A percentile compares a stretch with the other conserved stretches of the same genome.
phyloP scores from a whole-genome alignment of 768 basidiomycete species.

The Omphalotus guepiniiformis region DNA sequence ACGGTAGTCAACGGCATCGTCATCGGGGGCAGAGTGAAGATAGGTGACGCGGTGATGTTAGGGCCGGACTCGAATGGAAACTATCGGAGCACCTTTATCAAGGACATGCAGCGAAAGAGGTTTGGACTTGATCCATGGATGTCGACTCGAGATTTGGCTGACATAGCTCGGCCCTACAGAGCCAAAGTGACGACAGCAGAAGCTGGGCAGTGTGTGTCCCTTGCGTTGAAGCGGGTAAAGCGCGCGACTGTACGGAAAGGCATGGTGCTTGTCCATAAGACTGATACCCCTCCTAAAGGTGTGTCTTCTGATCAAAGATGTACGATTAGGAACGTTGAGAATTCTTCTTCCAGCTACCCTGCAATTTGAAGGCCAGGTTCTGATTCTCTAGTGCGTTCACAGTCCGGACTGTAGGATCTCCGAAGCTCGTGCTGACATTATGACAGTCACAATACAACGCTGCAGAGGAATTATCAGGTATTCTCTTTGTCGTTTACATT shows the following conservation, averaged over 20 bases:
- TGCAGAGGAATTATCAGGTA: conserved; percentile 91
- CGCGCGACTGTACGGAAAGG: conserved; percentile 84
- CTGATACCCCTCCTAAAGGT: conserved; percentile 77
- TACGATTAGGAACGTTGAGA: background rate
- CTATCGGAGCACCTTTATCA: conserved; percentile 74
- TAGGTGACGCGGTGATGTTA: conserved; percentile 77
- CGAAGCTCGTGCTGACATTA: conserved; percentile 8
- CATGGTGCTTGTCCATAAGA: conserved; percentile 86
- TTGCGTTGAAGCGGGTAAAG: conserved; percentile 87
- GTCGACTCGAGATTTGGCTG: background rate
- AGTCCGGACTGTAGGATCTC: background rate
- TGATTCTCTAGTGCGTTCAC: conserved; percentile 81
- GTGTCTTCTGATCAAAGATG: no score
- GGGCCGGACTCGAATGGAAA: conserved; percentile 94
- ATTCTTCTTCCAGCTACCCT: conserved; percentile 50
- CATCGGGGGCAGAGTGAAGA: conserved; percentile 68
- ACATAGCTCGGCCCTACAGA: no score
- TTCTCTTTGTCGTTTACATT: conserved; percentile 11
- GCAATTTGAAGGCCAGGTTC: conserved; percentile 89
- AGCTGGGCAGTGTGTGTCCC: conserved; percentile 92
- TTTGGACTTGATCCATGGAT: conserved; percentile 21
- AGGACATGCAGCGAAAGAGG: conserved; percentile 94
- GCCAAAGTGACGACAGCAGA: conserved; percentile 82
- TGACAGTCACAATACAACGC: conserved; percentile 81
- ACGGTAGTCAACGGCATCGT: conserved; percentile 84